Base-by-base conservation (phyloP, 768 basidiomycete genomes). In the Udeniomyces megalosporus region DNA sequence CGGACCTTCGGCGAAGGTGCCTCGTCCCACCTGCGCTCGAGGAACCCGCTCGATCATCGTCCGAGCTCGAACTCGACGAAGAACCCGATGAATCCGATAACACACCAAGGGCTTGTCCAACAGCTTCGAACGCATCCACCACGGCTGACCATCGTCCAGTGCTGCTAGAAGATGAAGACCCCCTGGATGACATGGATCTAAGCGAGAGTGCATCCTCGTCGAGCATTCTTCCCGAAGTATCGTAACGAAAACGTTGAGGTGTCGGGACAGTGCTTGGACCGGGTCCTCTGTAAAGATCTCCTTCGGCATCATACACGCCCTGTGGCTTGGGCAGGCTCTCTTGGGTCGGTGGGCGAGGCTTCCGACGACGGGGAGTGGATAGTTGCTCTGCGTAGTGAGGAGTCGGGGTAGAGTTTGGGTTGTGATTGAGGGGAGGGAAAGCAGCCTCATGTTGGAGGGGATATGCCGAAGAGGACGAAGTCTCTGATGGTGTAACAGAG, bases 161-260 rank as follows among this genome's bases (percentile, higher is more conserved):
- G 3, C 49, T 53, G 58, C 58, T 65, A 31, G 34, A 38, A 2
- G 48, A 35, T 15, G 58, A 60, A 29, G 48, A 50, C 34, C 34
- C 47, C 7, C 48, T 12, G 6, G 58, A 60, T 8, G 51, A 47
- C 12, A 53, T 46, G 7, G 63, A 59, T 22, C 63, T 44, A 12
- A 65, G 50, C 10, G 52, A 49, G 45, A 65, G 34, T 12, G 63
- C 63, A 11, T 65, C 63, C 35, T 65, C 63, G 44, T 65, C 63
- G 15, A 65, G 45, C 58, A 52, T 48, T 2, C 58, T 50, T 3
- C 63, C 63, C 7, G 49, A 50, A 6, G 55, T 63, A 15, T 65
- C 58, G 34, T 59, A 59, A 15, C 52, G n/a, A 49, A 59, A 65
- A 52, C 57, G 8, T 20, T 48, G 58, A 8, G 38, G 38, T 42